Conservation (phyloP, 2,329 filamentous ascomycete genomes). For the Beauveria rudraprayagi region DNA sequence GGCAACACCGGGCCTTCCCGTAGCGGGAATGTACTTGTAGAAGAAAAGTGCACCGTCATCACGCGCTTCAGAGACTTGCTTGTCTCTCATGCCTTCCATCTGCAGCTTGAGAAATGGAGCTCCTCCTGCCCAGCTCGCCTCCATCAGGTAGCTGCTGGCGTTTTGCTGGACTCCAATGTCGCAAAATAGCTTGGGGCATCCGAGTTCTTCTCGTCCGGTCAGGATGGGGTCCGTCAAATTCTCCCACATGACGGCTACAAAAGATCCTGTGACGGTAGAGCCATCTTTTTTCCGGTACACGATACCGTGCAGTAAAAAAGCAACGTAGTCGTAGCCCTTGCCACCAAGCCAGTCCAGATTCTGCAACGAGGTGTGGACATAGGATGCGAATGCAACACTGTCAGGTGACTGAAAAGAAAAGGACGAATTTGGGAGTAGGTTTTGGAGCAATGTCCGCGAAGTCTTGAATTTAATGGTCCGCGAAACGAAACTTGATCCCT, state of each 20-base stretch:
- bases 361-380: slow-evolving; percentile 34
- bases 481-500: slow-evolving; percentile 31
- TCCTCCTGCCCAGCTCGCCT: not conserved
- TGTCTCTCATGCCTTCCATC: not conserved
- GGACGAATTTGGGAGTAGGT: slow-evolving; percentile 19
- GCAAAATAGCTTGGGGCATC: slow-evolving; percentile 53
- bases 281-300: slow-evolving; percentile 30
- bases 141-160: not conserved
- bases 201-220: slow-evolving; percentile 51
- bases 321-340: slow-evolving; percentile 47
- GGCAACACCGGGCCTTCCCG: not conserved
- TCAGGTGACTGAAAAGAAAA: slow-evolving; percentile 18
- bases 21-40: not conserved
- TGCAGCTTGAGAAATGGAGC: not conserved
- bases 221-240: slow-evolving; percentile 51
- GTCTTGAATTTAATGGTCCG: slow-evolving; percentile 43
- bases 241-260: slow-evolving; percentile 35
- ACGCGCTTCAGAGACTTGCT: not conserved
- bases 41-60: not conserved
- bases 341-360: slow-evolving; percentile 56
- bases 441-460: slow-evolving; percentile 39
- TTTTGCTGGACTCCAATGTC: slow-evolving; percentile 33
- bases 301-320: slow-evolving; percentile 55
- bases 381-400: slow-evolving; percentile 29
- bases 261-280: not conserved